phyloP scores from a whole-genome alignment of 129 eudicot genomes.

The Artemisia annua region DNA sequence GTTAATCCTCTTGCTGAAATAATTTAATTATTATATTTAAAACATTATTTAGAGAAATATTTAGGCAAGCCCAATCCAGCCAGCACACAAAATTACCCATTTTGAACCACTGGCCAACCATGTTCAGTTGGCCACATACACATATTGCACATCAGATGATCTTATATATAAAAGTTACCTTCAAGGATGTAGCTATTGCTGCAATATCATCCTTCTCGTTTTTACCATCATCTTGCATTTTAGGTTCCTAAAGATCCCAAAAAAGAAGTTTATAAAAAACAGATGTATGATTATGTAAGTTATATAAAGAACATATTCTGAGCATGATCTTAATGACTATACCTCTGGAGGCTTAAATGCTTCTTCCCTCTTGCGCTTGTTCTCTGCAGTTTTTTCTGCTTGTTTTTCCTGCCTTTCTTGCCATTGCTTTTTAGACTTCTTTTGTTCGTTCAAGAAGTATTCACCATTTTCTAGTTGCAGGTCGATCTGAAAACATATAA shows the following conservation, averaged over 20 bases:
- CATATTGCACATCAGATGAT: too few relatives aligned
- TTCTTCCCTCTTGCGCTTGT: conserved; percentile 71
- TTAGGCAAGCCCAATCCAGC: too few relatives aligned
- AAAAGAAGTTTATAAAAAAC: background rate
- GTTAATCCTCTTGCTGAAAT: too few relatives aligned
- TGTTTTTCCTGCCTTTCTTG: conserved; percentile 91
- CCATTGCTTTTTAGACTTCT: conserved; percentile 89
- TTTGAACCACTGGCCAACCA: too few relatives aligned
- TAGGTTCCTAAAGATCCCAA: conserved; percentile 52
- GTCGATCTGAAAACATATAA: conserved; percentile 53
- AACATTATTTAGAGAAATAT: too few relatives aligned
- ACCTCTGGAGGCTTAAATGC: conserved; percentile 93
- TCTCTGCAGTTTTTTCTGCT: conserved; percentile 80
- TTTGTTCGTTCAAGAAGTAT: conserved; percentile 83
- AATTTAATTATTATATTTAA: too few relatives aligned
- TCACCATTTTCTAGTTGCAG: conserved; percentile 85
- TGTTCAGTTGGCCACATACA: too few relatives aligned
- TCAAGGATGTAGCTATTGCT: conserved; percentile 60
- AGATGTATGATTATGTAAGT: background rate
- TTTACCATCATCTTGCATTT: conserved; percentile 24
- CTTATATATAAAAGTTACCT: conserved; percentile 42
- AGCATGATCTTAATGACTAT: background rate
- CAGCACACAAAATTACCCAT: too few relatives aligned
- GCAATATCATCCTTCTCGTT: conserved; percentile 51
- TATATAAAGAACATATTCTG: background rate